phyloP scores from a whole-genome alignment of 2,329 filamentous ascomycete species.

The Mollisiaceae sp. region DNA sequence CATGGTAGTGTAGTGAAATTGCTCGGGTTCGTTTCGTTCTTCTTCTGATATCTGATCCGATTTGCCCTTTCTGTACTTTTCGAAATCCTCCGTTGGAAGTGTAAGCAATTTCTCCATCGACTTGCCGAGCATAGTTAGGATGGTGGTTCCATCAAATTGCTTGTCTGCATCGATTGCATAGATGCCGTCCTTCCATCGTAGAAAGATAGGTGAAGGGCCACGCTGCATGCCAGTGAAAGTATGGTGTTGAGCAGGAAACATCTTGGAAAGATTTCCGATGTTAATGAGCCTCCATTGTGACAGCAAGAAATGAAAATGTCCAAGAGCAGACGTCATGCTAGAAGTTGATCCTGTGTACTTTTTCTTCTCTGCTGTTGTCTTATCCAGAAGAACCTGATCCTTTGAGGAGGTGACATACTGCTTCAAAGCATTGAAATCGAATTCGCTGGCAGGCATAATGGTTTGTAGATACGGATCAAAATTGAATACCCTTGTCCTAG shows the following conservation, averaged over 20 bases:
- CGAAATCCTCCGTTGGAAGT: conserved; percentile 79
- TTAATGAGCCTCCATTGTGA: conserved; percentile 82
- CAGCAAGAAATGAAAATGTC: conserved; percentile 91
- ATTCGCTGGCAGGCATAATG: conserved; percentile 92
- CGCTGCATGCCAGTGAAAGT: conserved; percentile 76
- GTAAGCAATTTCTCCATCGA: conserved; percentile 97
- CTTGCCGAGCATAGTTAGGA: conserved; percentile 90
- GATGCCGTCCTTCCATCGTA: conserved; percentile 80
- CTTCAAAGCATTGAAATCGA: conserved; percentile 87
- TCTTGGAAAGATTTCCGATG: conserved; percentile 66
- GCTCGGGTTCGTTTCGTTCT: conserved; percentile 73
- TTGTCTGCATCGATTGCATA: conserved; percentile 98
- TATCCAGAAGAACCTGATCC: conserved; percentile 71
- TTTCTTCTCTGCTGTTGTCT: conserved; percentile 69
- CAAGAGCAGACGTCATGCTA: conserved; percentile 87
- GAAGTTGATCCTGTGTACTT: conserved; percentile 96
- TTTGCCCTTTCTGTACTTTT: conserved; percentile 76
- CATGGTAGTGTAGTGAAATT: conserved; percentile 85
- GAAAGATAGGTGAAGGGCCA: conserved; percentile 79
- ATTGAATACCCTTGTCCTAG: conserved; percentile 86
- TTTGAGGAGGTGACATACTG: conserved; percentile 91
- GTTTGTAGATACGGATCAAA: conserved; percentile 93
- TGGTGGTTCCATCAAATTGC: conserved; percentile 81
- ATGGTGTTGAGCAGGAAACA: conserved; percentile 64
- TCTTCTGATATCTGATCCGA: conserved; percentile 73